Conservation (phyloP, 1,139 yeast species). For the Geotrichum bryndzae region DNA sequence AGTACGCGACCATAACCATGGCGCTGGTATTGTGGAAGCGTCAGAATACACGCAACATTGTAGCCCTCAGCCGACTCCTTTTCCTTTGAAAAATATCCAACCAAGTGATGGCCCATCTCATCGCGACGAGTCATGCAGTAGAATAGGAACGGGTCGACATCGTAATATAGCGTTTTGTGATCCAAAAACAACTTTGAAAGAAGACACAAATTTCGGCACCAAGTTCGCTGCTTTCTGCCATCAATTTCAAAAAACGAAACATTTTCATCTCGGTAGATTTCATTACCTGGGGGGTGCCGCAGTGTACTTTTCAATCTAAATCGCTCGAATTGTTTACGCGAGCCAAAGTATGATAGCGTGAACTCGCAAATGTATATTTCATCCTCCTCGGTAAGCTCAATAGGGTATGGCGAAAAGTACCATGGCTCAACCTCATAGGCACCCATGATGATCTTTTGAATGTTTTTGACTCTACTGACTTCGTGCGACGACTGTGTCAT, state of each 20-base stretch:
- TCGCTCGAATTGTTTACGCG: slow-evolving; percentile 84
- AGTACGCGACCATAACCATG: slow-evolving; percentile 88
- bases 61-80: slow-evolving; percentile 94
- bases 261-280: slow-evolving; percentile 80
- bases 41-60: slow-evolving; percentile 93
- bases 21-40: slow-evolving; percentile 92
- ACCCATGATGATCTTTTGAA: slow-evolving; percentile 74
- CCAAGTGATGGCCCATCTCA: slow-evolving; percentile 86
- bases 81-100: slow-evolving; percentile 94
- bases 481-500: slow-evolving; percentile 85
- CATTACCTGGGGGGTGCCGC: slow-evolving; percentile 97
- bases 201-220: slow-evolving; percentile 93
- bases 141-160: slow-evolving; percentile 93
- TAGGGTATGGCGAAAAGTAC: slow-evolving; percentile 97
- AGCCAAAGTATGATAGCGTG: slow-evolving; percentile 81
- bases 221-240: slow-evolving; percentile 88
- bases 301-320: slow-evolving; percentile 76
- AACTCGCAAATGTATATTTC: slow-evolving; percentile 86
- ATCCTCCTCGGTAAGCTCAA: slow-evolving; percentile 88
- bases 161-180: slow-evolving; percentile 92
- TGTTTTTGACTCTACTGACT: slow-evolving; percentile 83
- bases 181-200: slow-evolving; percentile 84
- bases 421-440: slow-evolving; percentile 93
- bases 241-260: slow-evolving; percentile 92
- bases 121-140: slow-evolving; percentile 91